Base-by-base conservation (phyloP, 2,329 filamentous ascomycete genomes). In the Sodiomyces alkalinus region DNA sequence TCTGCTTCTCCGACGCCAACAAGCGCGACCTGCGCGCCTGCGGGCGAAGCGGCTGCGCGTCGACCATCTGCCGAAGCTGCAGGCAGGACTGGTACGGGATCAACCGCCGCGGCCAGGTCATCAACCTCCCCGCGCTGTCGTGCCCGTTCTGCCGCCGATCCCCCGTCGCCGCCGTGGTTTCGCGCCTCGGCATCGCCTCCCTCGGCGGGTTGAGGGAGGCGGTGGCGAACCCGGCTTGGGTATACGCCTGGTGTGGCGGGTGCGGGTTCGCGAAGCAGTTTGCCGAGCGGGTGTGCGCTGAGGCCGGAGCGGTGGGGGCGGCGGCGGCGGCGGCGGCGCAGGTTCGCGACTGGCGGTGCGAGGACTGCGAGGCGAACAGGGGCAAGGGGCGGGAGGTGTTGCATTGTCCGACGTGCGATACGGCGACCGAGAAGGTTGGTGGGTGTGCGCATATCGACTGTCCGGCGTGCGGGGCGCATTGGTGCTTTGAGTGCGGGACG, bases 61-160 rank as follows among this genome's bases (percentile, higher is more conserved):
- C 64, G 41, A 39, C 42, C 5, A 51, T 65, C 28, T 66, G 61
- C 39, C 37, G 36, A 5, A 38, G 33, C 9, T 66, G 62, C 32
- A 37, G 51, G 7, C 33, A 40, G 12, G 41, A 36, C 3, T 67
- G 62, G 62, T 64, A 65, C 32, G 57, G 58, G 0, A 41, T 58
- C 32, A 67, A 66, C 37, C 27, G 23, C 1, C 42, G 48, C 1
- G 60, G 61, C 1, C 39, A 40, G 1, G 46, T 64, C 9, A 52
- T 67, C 39, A 64, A 66, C 33, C 39, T 56, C 0, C 57, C 60
- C 0, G 59, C 63, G 0, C 52, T 68, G 4, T 47, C 41, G 3
- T 65, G 62, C 33, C 60, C 62, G 1, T 67, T 67, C 43, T 68
- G 62, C 33, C 50, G 62, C 15, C 52, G 61, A 0, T 45, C 40